Base-by-base conservation (phyloP, 1,284 basidiomycete genomes). In the Laetiporus sulphureus region DNA sequence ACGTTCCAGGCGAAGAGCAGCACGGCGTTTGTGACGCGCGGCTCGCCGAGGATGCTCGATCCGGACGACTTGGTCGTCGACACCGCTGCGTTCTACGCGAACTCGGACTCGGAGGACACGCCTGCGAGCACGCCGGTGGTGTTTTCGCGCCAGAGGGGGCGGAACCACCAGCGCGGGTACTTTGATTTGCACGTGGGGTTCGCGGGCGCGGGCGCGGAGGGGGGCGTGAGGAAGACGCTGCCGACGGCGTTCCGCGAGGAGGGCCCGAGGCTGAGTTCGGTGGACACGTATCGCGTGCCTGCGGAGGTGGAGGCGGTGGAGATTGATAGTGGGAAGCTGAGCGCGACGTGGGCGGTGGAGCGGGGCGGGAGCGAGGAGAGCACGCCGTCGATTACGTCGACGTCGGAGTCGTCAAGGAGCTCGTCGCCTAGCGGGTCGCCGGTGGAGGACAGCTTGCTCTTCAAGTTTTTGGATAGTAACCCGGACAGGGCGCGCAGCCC, bases 311-410 rank as follows among this genome's bases (percentile, higher is more conserved):
- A 22, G 31, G 38, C 34, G 29, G n/a, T 24, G 16, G 27, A 36
- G 25, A 37, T 3, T 30, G 36, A 24, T 41, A 25, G 24, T 30
- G 41, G 36, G 25, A 22, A 32, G 32, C 24, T 29, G 37, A 27
- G 36, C 16, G 34, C 22, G 12, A 24, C 33, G 50, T 51, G 55
- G 50, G 50, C 47, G 27, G 32, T 60, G 42, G 55, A 61, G 16
- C 49, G 57, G 37, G 65, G 58, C n/a, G 67, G 60, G 11, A 78
- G 74, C 51, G 72, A 73, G 41, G 67, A 69, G 41, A 73, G 74
- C 30, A 81, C 81, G 32, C 75, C 81, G 31, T 74, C 71, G 24
- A 68, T 71, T 38, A 58, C 64, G 21, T 71, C 20, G 61, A 55
- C 47, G 18, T 51, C 49, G 15, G 49, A 47, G 43, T 52, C 48